Evolutionary conservation across 2,329 filamentous ascomycete species (phyloP), one percentile per base, ranked within the genome.

Genomic region (Aurifilum marmelostoma): DNA sequence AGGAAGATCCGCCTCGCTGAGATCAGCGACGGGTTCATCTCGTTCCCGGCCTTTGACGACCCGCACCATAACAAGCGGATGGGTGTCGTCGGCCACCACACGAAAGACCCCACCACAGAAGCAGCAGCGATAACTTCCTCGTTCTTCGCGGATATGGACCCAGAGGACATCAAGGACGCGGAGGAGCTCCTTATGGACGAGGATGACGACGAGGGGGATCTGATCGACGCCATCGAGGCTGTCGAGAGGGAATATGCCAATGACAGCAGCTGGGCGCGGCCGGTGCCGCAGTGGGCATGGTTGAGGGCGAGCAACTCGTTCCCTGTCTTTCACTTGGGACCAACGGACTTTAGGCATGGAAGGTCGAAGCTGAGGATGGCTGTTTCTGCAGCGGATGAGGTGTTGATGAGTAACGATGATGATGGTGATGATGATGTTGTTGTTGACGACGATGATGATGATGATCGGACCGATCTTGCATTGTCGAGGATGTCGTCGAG

Each of bases 301-400:
- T 50, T 70, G 3, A 63, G 41, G 54, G 65, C 68, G n/a, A 70
- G 68, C 29, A 50, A 67, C n/a, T 68, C 68, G 21, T 67, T 70
- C 50, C 69, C 66, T 8, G 24, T 60, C 11, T 37, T 50, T 5
- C 58, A 50, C n/a, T 39, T 66, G 24, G 66, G 66, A 5, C 69
- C 69, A 8, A n/a, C 43, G 12, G 58, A 68, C 14, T 50, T 70
- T 11, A 50, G 64, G 18, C 69, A 70, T 21, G 69, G 69, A 8
- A 32, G 59, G 11, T 68, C 66, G 2, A 58, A 56, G 39, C 37
- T 68, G 62, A 68, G 66, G 27, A 39, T 65, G 32, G 56, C 63
- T 27, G 24, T 61, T 8, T 50, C 47, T 3, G 54, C 54, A 12
- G 54, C 54, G 3, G 68, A 65, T 14, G 54, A n/a, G 34, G 34